phyloP scores from a whole-genome alignment of 108 stramenopile genomes.

The Skeletonema tropicum region DNA sequence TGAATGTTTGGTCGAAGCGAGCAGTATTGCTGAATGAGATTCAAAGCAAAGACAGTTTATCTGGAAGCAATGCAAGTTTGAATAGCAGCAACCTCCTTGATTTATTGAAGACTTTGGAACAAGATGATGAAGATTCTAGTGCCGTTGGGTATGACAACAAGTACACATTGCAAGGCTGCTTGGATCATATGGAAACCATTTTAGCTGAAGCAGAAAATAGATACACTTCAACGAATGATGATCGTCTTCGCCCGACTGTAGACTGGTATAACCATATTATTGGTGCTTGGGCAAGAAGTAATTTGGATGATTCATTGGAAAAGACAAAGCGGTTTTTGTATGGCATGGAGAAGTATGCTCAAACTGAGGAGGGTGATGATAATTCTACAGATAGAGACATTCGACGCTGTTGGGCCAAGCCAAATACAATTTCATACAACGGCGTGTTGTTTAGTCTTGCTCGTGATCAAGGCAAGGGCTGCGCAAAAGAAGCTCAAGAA shows the following conservation, averaged over 20 bases:
- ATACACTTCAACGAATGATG: slow-evolving; percentile 25
- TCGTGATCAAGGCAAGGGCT: slow-evolving; percentile 17
- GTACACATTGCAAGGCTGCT: slow-evolving; percentile 35
- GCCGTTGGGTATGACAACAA: neutral
- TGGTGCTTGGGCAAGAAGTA: slow-evolving; percentile 69
- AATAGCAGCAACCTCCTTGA: slow-evolving; percentile 15
- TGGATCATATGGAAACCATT: slow-evolving; percentile 35
- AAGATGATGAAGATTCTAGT: slow-evolving; percentile 1
- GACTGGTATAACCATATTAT: slow-evolving; percentile 72
- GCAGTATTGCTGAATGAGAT: slow-evolving; percentile 18
- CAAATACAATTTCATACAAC: slow-evolving; percentile 77
- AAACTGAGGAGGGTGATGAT: neutral
- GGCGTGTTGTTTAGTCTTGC: slow-evolving; percentile 57
- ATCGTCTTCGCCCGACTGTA: slow-evolving; percentile 25
- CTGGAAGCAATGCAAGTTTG: neutral
- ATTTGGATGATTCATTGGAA: slow-evolving; percentile 26
- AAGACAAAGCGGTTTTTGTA: slow-evolving; percentile 22
- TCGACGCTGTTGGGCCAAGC: slow-evolving; percentile 37
- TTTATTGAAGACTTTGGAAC: slow-evolving; percentile 19
- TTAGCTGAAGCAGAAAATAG: slow-evolving; percentile 26
- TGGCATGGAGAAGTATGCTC: slow-evolving; percentile 32
- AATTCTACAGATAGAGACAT: neutral
- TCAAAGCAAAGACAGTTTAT: slow-evolving; percentile 4
- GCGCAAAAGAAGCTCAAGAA: slow-evolving; percentile 46
- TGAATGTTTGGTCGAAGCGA: slow-evolving; percentile 46